Conservation (phyloP, 2,329 filamentous ascomycete species). For the Alternaria tenuissima region DNA sequence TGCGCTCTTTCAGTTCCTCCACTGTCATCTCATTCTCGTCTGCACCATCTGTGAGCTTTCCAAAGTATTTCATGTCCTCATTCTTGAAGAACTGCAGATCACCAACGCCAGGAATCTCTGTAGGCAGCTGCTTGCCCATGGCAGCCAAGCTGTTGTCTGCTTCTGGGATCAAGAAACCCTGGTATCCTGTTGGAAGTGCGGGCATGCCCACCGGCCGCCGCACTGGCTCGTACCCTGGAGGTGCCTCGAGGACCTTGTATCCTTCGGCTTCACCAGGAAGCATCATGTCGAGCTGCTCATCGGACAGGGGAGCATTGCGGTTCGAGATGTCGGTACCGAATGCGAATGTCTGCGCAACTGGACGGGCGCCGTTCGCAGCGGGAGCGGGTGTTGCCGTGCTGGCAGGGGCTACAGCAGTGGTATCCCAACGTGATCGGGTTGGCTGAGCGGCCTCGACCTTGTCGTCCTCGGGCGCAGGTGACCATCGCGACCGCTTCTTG, state of each 20-base stretch:
- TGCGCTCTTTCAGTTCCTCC: conserved; percentile 95
- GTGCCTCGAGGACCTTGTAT: conserved; percentile 90
- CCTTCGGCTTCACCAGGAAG: conserved; percentile 88
- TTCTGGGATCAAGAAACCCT: conserved; percentile 97
- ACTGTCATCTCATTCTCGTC: conserved; percentile 92
- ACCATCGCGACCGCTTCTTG: conserved; percentile 78
- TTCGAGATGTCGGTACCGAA: conserved; percentile 84
- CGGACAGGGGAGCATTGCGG: conserved; percentile 83
- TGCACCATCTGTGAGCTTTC: conserved; percentile 92
- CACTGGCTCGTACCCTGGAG: conserved; percentile 88
- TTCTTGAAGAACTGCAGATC: conserved; percentile 98
- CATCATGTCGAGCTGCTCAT: conserved; percentile 93
- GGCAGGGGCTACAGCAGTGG: conserved; percentile 37
- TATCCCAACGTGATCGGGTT: conserved; percentile 48
- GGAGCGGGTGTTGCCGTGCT: conserved; percentile 35
- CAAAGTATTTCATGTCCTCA: conserved; percentile 98
- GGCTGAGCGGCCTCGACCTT: conserved; percentile 62
- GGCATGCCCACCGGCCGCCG: conserved; percentile 76
- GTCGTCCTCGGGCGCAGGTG: conserved; percentile 61
- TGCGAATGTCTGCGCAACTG: conserved; percentile 60
- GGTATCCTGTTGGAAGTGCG: conserved; percentile 72
- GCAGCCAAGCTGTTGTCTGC: conserved; percentile 78
- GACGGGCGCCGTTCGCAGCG: conserved; percentile 30
- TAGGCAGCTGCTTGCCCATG: conserved; percentile 89
- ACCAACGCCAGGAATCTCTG: conserved; percentile 93